These are phyloP conservation scores for Oryza punctata DNA, from an alignment of 176 grass and related monocot species.

Conservation along the genomic window DNA sequence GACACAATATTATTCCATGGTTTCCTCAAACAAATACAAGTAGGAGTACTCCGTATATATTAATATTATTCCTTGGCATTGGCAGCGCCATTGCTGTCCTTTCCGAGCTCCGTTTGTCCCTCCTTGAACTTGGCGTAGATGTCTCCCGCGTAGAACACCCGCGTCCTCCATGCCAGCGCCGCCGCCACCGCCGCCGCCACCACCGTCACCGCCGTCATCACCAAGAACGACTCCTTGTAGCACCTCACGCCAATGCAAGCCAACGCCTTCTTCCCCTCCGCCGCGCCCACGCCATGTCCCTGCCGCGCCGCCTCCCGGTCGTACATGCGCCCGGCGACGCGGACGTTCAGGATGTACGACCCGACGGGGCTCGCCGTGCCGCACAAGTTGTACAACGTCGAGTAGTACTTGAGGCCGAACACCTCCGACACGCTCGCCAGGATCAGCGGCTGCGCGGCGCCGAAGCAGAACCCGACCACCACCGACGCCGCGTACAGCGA, in stretches of 20 bases:
- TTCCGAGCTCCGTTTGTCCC: too few relatives aligned
- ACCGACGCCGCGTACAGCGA: slow-evolving; percentile 51
- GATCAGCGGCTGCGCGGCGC: slow-evolving; percentile 41
- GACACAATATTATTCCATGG: too few relatives aligned
- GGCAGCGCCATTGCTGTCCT: background rate
- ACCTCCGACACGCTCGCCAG: slow-evolving; percentile 48
- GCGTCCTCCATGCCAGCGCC: slow-evolving; percentile 44
- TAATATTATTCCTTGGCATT: background rate
- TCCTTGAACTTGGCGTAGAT: slow-evolving; percentile 50
- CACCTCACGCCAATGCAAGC: slow-evolving; percentile 45
- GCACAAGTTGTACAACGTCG: slow-evolving; percentile 51
- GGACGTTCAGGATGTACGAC: slow-evolving; percentile 52
- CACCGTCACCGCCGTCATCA: slow-evolving; percentile 33
- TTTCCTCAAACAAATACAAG: too few relatives aligned
- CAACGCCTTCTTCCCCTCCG: slow-evolving; percentile 2
- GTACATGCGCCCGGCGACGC: slow-evolving; percentile 50
- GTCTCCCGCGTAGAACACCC: slow-evolving; percentile 46
- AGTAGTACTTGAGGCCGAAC: slow-evolving; percentile 58
- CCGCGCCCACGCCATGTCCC: background rate
- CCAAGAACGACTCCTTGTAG: slow-evolving; percentile 47
- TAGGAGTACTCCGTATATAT: too few relatives aligned
- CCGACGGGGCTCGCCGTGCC: slow-evolving; percentile 35
- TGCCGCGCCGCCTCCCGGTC: slow-evolving; percentile 41
- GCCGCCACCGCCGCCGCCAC: slow-evolving; percentile 15
- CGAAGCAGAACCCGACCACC: slow-evolving; percentile 50